These are phyloP conservation scores for Paxillus involutus DNA, from an alignment of 768 basidiomycete genomes.

Conservation along the genomic window DNA sequence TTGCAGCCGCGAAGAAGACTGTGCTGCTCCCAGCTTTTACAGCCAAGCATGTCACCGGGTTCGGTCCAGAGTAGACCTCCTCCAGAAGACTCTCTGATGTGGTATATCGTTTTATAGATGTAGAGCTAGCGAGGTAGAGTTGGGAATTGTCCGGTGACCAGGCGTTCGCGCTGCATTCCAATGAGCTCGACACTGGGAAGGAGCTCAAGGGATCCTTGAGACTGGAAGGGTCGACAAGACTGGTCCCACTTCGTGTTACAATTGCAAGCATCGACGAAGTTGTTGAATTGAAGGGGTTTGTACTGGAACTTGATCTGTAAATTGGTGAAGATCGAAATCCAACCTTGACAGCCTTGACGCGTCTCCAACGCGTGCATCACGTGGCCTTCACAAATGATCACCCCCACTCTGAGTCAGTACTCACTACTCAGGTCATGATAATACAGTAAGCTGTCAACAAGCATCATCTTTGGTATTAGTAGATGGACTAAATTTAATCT, in stretches of 20 bases:
- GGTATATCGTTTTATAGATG: slow-evolving; percentile 54
- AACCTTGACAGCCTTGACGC: slow-evolving; percentile 9
- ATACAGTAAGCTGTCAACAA: too few relatives aligned
- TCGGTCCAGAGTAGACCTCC: slow-evolving; percentile 38
- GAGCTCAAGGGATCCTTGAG: slow-evolving; percentile 47
- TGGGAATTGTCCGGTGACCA: slow-evolving; percentile 60
- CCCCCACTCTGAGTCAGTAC: too few relatives aligned
- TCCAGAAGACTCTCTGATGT: slow-evolving; percentile 43
- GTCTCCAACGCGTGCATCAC: slow-evolving; percentile 25
- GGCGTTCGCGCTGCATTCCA: slow-evolving; percentile 26
- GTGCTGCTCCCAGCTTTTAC: slow-evolving; percentile 36
- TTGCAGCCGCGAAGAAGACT: slow-evolving; percentile 47
- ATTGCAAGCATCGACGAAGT: slow-evolving; percentile 51
- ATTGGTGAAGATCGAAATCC: not conserved
- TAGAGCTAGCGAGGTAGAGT: slow-evolving; percentile 52
- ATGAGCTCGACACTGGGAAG: slow-evolving; percentile 37
- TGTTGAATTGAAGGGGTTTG: not conserved
- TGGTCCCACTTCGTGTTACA: slow-evolving; percentile 47
- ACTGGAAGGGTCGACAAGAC: slow-evolving; percentile 43
- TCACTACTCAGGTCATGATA: too few relatives aligned
- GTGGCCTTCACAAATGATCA: slow-evolving; percentile 8
- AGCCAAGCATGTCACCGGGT: slow-evolving; percentile 30
- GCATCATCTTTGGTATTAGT: too few relatives aligned
- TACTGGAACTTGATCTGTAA: not conserved
- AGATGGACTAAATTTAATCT: too few relatives aligned